Conservation (phyloP, 441 rosid genomes). For the Syzygium malaccense region DNA sequence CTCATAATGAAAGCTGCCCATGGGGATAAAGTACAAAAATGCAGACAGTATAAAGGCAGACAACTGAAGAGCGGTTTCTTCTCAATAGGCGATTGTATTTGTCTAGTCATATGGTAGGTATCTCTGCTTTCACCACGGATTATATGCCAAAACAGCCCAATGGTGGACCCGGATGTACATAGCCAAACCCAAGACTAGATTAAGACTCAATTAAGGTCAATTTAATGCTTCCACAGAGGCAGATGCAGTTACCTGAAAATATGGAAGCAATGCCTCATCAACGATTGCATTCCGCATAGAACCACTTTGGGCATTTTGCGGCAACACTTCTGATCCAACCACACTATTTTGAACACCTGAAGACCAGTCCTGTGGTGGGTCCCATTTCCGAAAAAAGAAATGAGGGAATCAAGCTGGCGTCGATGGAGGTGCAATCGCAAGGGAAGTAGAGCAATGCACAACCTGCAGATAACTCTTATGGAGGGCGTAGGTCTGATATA, state of each 20-base stretch:
- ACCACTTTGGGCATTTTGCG: conserved; percentile 10
- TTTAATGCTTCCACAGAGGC: background rate
- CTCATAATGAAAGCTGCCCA: background rate
- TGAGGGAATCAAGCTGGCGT: conserved; percentile 88
- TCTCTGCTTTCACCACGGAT: background rate
- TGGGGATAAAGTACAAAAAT: background rate
- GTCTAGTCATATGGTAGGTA: background rate
- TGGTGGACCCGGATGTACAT: background rate
- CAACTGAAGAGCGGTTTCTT: background rate
- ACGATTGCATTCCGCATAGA: conserved; percentile 39
- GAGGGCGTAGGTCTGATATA: conserved; percentile 45
- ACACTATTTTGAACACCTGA: conserved; percentile 29
- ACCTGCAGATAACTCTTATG: conserved; percentile 57
- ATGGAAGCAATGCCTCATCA: conserved; percentile 94
- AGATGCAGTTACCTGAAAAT: conserved; percentile 73
- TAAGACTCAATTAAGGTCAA: background rate
- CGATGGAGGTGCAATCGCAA: conserved; percentile 90
- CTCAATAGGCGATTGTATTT: background rate
- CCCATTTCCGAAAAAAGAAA: conserved; percentile 63
- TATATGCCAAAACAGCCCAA: background rate
- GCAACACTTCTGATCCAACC: conserved; percentile 25
- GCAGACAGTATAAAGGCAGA: background rate
- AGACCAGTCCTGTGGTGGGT: conserved; percentile 33
- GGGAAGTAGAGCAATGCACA: conserved; percentile 77
- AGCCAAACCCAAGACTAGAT: background rate